A percentile compares a stretch with the other conserved stretches of the same genome.
Evolutionary conservation across 2,329 filamentous ascomycete genomes (phyloP).

Genomic region (Neonectria neomacrospora): DNA sequence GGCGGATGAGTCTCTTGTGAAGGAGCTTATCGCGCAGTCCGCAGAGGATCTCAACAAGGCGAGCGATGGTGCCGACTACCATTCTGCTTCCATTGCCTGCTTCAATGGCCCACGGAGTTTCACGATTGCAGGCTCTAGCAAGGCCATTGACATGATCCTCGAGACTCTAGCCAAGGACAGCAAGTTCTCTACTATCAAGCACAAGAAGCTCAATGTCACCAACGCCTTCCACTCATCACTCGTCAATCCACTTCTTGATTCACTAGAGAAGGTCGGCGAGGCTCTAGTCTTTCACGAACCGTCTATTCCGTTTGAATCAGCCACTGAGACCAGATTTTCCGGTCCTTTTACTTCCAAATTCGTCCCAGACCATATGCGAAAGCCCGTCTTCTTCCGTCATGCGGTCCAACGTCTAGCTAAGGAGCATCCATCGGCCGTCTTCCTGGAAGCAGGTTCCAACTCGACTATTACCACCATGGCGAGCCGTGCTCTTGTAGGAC

Average conservation of each 20-base stretch:
- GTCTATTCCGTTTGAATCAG: slow-evolving; percentile 3
- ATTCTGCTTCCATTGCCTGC: slow-evolving; percentile 5
- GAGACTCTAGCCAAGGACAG: slow-evolving; percentile 35
- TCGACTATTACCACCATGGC: slow-evolving; percentile 22
- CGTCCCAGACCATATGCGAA: slow-evolving; percentile 43
- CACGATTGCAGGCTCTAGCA: slow-evolving; percentile 7
- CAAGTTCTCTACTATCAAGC: slow-evolving; percentile 35
- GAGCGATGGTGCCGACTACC: not conserved
- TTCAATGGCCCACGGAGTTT: slow-evolving; percentile 23
- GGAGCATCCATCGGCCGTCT: slow-evolving; percentile 10
- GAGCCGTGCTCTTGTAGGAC: not conserved
- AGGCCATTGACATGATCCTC: slow-evolving; percentile 1
- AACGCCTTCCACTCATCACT: slow-evolving; percentile 60
- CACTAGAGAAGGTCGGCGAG: not conserved
- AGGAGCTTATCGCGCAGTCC: not conserved
- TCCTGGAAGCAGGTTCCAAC: slow-evolving; percentile 19
- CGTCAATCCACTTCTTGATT: slow-evolving; percentile 48
- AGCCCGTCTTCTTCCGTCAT: slow-evolving; percentile 57
- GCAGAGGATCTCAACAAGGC: no score
- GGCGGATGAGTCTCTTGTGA: not conserved
- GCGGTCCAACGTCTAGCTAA: slow-evolving; percentile 53
- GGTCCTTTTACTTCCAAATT: not conserved
- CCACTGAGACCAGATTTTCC: not conserved
- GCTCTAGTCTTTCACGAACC: slow-evolving; percentile 2
- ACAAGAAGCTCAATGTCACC: slow-evolving; percentile 56